Base-by-base conservation (phyloP, 75 land plant species). In the Picea sitchensis region DNA sequence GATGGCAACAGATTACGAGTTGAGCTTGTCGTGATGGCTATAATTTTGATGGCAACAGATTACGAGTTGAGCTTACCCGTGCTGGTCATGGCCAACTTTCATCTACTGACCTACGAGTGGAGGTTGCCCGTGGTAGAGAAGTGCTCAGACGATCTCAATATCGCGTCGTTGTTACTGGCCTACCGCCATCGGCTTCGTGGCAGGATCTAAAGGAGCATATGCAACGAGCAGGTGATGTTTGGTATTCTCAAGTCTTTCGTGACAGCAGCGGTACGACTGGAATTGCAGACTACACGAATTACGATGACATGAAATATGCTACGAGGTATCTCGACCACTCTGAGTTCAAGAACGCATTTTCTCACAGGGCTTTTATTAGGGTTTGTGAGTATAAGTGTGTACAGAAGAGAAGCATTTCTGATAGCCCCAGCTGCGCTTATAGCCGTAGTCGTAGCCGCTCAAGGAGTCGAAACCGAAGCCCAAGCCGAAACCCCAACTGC, bases 21-120 rank as follows among this genome's bases (percentile, higher is more conserved):
- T 61, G 99, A 96, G 78, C 89, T 96, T 79, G 95, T 72, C 95
- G 98, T 80, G 98, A 95, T 87, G 98, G 98, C 44, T 95, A 93
- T 78, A 91, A 91, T 57, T 95, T 95, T 87, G 95, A 91, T 87
- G 98, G 95, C 7, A 83, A 87, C 67, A 81, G 89, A 15, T 77
- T 95, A 38, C 72, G 87, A 95, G 99, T 96, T 61, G 99, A 96
- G 78, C 89, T 96, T 79, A 95, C 99, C 18, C 99, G 92, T 86
- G 99, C 98, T 81, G 99, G 98, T 30, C 87, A 95, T 5, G 98
- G 98, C 9, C 88, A 80, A 44, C 90, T 97, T 51, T 93, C 95
- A 75, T 86, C 93, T 51, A 77, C 44, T 34, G 94, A 94, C 78
- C 96, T 67, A 83, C 78, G 65, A 69, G 81, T 81, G 83, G 89